Evolutionary conservation across 106 monocot species (phyloP), one percentile per base, ranked within the genome.

Genomic region (Dactylorhiza incarnata): DNA sequence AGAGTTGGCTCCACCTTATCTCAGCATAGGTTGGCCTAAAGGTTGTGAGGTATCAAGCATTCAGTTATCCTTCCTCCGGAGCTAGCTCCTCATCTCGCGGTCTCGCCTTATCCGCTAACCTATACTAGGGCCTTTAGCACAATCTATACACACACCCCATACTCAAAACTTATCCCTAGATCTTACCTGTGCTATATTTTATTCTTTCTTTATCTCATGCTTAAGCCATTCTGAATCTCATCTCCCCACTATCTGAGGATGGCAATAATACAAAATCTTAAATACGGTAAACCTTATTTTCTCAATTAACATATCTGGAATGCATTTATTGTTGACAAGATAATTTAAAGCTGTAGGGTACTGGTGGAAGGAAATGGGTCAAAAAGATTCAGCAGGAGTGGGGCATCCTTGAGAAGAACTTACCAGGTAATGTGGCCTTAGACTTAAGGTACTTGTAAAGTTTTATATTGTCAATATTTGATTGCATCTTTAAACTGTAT

Each of bases 341-440:
- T 25, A 13, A 75, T 45, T 73, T 37, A 56, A 37, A 48, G 75
- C 55, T 80, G 68, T 80, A 95, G 91, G 46, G 73, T 72, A 72
- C 44, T 47, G 82, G 88, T 47, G 91, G 82, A 74, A 91, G 81
- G 69, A 91, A 90, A 59, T 99, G 99, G 94, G 85, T 78, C 50
- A 94, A 90, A 84, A 99, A 99, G 72, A 86, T 99, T 75, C 91
- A 99, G 73, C 89, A 92, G 72, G 99, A 99, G 78, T 99, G 99
- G 99, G 82, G 68, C 73, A 91, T 99, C 74, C 91, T 99, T 37
- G 94, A 94, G 81, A 94, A 90, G 81, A 90, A 87, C 75, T 81
- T 94, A 16, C 94, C 94, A 69, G 90, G 94, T 94, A 81, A 65
- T 68, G 19, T 52, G 23, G 48, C 15, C 48, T 4, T 22, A 24